Base-by-base conservation (phyloP, 495 filamentous ascomycete species). In the Neurospora sp. region DNA sequence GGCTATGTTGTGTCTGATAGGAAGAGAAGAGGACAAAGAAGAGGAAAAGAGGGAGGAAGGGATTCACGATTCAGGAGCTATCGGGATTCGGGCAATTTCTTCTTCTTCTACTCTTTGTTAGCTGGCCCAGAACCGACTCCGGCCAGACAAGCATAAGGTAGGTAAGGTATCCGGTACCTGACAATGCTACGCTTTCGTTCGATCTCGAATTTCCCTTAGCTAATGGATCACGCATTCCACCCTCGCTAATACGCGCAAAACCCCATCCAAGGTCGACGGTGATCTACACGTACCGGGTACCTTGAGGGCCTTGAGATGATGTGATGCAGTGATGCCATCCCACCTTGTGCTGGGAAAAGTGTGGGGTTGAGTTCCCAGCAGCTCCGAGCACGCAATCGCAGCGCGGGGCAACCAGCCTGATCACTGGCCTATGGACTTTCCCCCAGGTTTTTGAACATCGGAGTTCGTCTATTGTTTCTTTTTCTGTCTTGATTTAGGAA, bases 361-460 rank as follows among this genome's bases (percentile, higher is more conserved):
- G 76, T 77, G 79, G 77, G 79, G 77, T 65, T 76, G 73, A 75
- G 70, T 17, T 41, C 35, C 73, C 45, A 73, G 53, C 53, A 61
- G 22, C 53, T 61, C 45, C 22, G 27, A 81, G 79, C 79, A 80
- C 80, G 80, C 79, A 77, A 80, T 81, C 75, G 76, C 76, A 72
- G 76, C 77, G 74, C 74, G 77, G 79, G 77, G 75, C 77, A 71
- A 65, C 71, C 22, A 17, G 53, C 22, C 53, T 16, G 22, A 31
- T 61, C 27, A 31, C 27, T 16, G 53, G 53, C 22, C 22, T 61
- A 16, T 31, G 53, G 22, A 61, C 20, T 61, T 53, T 16, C 22
- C n/a, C 4, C n/a, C 45, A 5, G n/a, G 45, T 22, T 53, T 14
- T 53, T 5, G 4, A 53, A 14, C 5, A 9, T 27, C 20, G 1